A percentile compares a stretch with the other conserved stretches of the same genome.
phyloP scores from a whole-genome alignment of 1,139 yeast species.

The Candida tropicalis region DNA sequence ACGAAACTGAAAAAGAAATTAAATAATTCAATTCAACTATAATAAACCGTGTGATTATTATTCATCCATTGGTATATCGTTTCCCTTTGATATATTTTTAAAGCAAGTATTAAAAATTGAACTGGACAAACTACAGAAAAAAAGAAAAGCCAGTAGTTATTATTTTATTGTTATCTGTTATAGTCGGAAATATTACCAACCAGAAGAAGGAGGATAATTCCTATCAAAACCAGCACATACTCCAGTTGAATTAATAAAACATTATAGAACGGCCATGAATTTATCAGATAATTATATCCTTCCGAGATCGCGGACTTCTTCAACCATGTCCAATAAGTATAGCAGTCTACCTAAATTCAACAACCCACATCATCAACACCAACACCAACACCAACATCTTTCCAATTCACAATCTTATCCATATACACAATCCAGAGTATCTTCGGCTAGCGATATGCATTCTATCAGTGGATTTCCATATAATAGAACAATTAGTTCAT shows the following conservation, averaged over 20 bases:
- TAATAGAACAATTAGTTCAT: conserved; percentile 29
- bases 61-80: background rate
- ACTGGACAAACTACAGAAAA: too few relatives aligned
- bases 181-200: background rate
- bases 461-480: conserved; percentile 23
- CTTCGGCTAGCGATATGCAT: conserved; percentile 12
- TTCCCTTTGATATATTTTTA: background rate
- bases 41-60: background rate
- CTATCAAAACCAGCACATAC: too few relatives aligned
- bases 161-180: background rate
- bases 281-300: conserved; percentile 5
- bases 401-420: background rate
- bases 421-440: conserved; percentile 9
- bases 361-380: background rate
- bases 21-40: background rate
- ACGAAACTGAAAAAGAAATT: too few relatives aligned
- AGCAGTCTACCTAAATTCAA: conserved; percentile 21
- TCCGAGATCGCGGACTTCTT: conserved; percentile 3
- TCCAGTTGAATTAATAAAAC: background rate
- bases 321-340: conserved; percentile 17
- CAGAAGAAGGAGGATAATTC: background rate
- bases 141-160: background rate
- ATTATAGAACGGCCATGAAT: background rate
- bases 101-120: background rate
- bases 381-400: conserved; percentile 7